Base-by-base conservation (phyloP, 2,329 filamentous ascomycete genomes). In the Boeremia exigua region DNA sequence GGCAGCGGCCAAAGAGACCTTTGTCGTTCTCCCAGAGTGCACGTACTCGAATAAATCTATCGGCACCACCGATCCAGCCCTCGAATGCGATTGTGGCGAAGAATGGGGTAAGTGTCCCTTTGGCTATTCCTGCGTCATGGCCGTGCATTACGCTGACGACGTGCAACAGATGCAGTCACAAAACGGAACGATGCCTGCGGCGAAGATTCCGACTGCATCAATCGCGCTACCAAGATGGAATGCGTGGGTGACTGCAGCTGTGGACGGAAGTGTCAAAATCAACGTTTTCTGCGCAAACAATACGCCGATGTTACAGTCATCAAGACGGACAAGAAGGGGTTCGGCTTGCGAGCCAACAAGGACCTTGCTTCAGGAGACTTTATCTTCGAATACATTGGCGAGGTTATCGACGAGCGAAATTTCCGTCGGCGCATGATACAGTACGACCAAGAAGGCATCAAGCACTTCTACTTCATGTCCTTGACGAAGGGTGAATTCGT, bases 401-500 rank as follows among this genome's bases (percentile, higher is more conserved):
- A 99, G 78, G 95, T 98, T 66, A 97, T 99, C 74, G 94, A 96
- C 68, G 94, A 99, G 77, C 84, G 86, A 28, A 89, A 89, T 10
- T 98, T 98, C 72, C 90, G 92, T 52, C 87, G 88, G 55, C 91
- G 95, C 59, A 97, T 96, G 88, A 80, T 92, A 34, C 90, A 96
- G 70, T 99, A 99, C 77, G 92, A 97, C 72, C 85, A 95, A 43
- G 92, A 98, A 75, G 93, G 93, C 58, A 97, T 99, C 82, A 96
- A 96, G 76, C 95, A 99, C 78, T 99, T 99, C 76, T 99, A 99
- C 78, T 99, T 99, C 81, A 99, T 99, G 95, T 98, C 95, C 27
- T 87, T 99, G 59, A 96, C 87, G 72, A 96, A 96, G 75, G 91
- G 88, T 69, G 95, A 98, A 75, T 99, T 98, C 72, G 92, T 99